Base-by-base conservation (phyloP, 768 basidiomycete genomes). In the Suillus weaverae region DNA sequence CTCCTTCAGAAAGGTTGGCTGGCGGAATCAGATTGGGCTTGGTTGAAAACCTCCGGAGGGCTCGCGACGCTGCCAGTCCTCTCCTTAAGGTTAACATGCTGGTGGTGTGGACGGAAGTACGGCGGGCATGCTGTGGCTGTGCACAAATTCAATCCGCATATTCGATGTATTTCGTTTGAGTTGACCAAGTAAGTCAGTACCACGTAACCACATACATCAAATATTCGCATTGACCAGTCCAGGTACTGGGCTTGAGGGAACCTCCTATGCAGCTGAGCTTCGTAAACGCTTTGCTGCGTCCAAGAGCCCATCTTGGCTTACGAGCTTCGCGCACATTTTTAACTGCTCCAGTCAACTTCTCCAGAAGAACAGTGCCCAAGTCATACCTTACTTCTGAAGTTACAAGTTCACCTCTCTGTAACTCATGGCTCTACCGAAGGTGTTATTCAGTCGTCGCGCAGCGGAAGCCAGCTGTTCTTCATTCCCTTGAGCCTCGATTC, bases 1-100 rank as follows among this genome's bases (percentile, higher is more conserved):
- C 94, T n/a, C 91, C 90, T 68, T 86, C 82, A 32, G 81, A 78
- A 16, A 82, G 72, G 36, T 60, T 68, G 39, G 50, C 66, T 71
- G 68, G 75, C 59, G 69, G 69, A 20, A 71, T 70, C 48, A 70
- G 57, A 61, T 64, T 66, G n/a, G 74, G 74, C 20, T 46, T 41
- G 61, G 55, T 66, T 43, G 81, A 74, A 67, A 81, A 76, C 33
- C 71, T 62, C 16, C 80, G 77, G 48, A 70, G 60, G 61, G 56
- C 54, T 64, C 68, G 71, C 32, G 74, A 44, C 46, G 69, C 51
- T 35, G 70, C 69, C 57, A 81, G 70, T 67, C 77, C 77, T 67
- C 81, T 80, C 44, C 76, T 69, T 60, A 77, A 68, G 65, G 71
- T 67, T 74, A 71, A 71, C 78, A 73, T 77, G 78, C 76, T 48